Base-by-base conservation (phyloP, 2,329 filamentous ascomycete species). In the Cladorrhinum sp. region DNA sequence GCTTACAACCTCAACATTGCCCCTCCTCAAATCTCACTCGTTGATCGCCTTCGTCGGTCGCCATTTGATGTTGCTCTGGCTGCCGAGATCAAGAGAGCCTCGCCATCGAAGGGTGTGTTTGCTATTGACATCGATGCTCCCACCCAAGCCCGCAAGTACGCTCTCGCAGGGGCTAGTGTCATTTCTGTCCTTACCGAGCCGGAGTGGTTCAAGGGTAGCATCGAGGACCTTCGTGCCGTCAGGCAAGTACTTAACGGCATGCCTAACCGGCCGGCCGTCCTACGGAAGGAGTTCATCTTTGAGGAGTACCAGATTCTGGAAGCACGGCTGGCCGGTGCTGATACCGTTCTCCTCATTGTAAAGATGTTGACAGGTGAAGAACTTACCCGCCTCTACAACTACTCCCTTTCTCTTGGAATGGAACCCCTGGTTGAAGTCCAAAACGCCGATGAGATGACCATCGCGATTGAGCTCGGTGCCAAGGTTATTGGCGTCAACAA, bases 111-210 rank as follows among this genome's bases (percentile, higher is more conserved):
- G 77, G 96, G 95, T 21, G 86, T 96, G 42, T 98, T 99, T 64
- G 91, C 93, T 0, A 82, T 96, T 2, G 86, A 91, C 24, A 90
- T 93, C 21, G 95, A 90, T 69, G 95, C 95, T 9, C 92, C 95
- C 23, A 86, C 88, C 4, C 95, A 99, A 75, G 95, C 96, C 48
- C 87, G 88, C 65, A 92, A 89, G 67, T 99, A 99, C 74, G 95
- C 96, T 9, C 83, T 95, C 56, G 93, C 95, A 6, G 96, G 95
- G 14, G 95, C 95, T 53, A 98, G 94, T 73, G 92, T 96, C 42
- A 99, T 99, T 67, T 98, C 95, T 1, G 95, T 99, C n/a, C 83
- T 99, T 52, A 99, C 95, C 0, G 95, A 99, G 76, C 95, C 96
- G 0, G 90, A 98, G 72, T 99, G 95, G 95, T 99, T 99, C 81